These are phyloP conservation scores for Syzygium aromaticum DNA, from an alignment of 345 rosid species.

Conservation along the genomic window DNA sequence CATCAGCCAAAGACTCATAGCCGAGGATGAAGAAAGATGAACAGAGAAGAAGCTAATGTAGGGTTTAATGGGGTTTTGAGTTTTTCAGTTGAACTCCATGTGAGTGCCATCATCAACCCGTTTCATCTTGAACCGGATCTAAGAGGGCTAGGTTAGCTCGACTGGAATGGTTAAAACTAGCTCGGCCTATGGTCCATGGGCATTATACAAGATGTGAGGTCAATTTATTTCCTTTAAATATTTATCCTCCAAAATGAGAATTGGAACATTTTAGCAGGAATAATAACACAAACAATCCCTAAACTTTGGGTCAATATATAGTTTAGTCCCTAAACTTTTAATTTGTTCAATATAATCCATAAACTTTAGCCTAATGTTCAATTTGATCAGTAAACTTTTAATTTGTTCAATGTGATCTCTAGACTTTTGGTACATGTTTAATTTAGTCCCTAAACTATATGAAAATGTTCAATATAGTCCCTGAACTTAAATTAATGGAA, in stretches of 20 bases:
- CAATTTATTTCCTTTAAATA: background rate
- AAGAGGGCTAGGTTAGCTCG: background rate
- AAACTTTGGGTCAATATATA: too few species aligned
- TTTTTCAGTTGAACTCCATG: background rate
- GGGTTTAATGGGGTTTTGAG: background rate
- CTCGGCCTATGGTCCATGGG: background rate
- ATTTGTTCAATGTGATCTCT: too few species aligned
- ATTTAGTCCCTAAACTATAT: too few species aligned
- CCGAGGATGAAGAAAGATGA: background rate
- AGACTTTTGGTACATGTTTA: too few species aligned
- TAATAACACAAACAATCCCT: too few species aligned
- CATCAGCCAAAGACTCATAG: background rate
- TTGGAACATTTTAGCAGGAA: background rate
- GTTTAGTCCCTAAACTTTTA: too few species aligned
- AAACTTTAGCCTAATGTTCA: too few species aligned
- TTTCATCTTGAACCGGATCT: background rate
- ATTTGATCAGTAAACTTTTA: too few species aligned
- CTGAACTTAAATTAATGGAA: too few species aligned
- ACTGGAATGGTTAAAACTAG: background rate
- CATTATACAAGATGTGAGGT: background rate
- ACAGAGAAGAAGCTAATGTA: background rate
- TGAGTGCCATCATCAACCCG: background rate
- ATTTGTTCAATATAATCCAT: too few species aligned
- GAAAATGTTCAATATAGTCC: too few species aligned
- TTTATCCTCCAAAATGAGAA: background rate